Evolutionary conservation across 495 filamentous ascomycete species (phyloP).

Genomic region (Saxophila tyrrhenica): DNA sequence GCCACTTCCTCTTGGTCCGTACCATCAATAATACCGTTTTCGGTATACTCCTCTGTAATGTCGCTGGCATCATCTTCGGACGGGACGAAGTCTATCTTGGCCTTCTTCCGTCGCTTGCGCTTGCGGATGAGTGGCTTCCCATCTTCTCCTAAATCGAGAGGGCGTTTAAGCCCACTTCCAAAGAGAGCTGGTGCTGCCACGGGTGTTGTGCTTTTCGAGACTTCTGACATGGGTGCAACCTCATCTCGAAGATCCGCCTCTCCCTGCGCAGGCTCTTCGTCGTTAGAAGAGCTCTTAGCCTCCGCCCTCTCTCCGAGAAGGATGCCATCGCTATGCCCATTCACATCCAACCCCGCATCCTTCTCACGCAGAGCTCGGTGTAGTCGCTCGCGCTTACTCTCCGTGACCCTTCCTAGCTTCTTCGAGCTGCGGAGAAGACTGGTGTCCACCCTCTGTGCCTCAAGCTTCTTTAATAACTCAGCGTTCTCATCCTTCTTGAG

Average conservation of each 20-base stretch:
- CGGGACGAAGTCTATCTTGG: too few relatives aligned
- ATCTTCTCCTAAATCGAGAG: conserved; percentile 63
- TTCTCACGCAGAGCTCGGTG: conserved; percentile 47
- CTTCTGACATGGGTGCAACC: too few relatives aligned
- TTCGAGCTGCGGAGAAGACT: conserved; percentile 63
- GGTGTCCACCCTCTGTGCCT: conserved; percentile 68
- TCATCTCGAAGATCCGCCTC: conserved; percentile 7
- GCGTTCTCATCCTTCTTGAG: conserved; percentile 87
- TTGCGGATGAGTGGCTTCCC: conserved; percentile 76
- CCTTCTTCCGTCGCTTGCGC: conserved; percentile 25
- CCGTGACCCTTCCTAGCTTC: conserved; percentile 54
- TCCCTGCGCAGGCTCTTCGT: conserved; percentile 13
- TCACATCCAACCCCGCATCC: conserved; percentile 44
- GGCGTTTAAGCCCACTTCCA: conserved; percentile 79
- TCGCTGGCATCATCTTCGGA: too few relatives aligned
- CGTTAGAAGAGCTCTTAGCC: conserved; percentile 4
- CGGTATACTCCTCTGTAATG: too few relatives aligned
- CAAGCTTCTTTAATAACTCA: conserved; percentile 70
- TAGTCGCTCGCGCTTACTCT: conserved; percentile 56
- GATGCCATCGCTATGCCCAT: conserved; percentile 35
- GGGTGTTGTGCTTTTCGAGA: background rate
- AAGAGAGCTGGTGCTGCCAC: conserved; percentile 26
- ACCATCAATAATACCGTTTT: background rate
- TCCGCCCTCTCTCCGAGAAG: conserved; percentile 31
- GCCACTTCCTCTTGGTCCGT: conserved; percentile 26